A percentile compares a stretch with the other conserved stretches of the same genome.
phyloP scores from a whole-genome alignment of 148 eudicot genomes.

The Cornus kousa region DNA sequence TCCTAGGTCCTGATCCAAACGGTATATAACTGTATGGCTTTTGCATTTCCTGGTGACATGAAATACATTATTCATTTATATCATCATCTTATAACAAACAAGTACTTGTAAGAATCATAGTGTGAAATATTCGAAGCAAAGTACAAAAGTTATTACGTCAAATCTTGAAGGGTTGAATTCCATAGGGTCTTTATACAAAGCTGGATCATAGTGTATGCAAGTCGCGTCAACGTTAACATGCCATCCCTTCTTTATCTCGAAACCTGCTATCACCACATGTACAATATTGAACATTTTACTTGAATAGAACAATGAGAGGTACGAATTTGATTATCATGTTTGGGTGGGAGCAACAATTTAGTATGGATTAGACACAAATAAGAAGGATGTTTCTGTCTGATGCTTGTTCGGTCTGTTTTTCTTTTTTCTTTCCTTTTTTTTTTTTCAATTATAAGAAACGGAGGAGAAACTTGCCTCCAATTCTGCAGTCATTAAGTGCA shows the following conservation, averaged over 20 bases:
- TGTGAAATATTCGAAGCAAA: not conserved
- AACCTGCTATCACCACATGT: slow-evolving; percentile 14
- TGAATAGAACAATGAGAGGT: too few relatives aligned
- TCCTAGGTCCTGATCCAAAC: slow-evolving; percentile 34
- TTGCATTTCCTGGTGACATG: slow-evolving; percentile 21
- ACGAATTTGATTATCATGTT: too few relatives aligned
- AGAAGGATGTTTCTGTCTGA: too few relatives aligned
- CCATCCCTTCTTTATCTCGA: slow-evolving; percentile 41
- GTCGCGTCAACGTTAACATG: slow-evolving; percentile 36
- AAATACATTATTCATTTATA: not conserved
- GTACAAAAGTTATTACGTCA: slow-evolving; percentile 18
- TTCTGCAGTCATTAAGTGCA: slow-evolving; percentile 26
- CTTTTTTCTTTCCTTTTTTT: not conserved
- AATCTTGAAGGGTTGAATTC: slow-evolving; percentile 40
- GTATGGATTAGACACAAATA: too few relatives aligned
- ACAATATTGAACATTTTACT: too few relatives aligned
- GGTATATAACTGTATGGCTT: slow-evolving; percentile 38
- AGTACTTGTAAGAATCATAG: too few relatives aligned
- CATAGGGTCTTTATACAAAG: slow-evolving; percentile 25
- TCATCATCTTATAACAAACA: not conserved
- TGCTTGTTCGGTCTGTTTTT: too few relatives aligned
- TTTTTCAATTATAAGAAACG: not conserved
- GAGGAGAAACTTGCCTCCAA: slow-evolving; percentile 20
- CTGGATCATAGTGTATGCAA: slow-evolving; percentile 32
- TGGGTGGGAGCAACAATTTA: too few relatives aligned